These are phyloP conservation scores for Cladosporium halotolerans DNA, from an alignment of 2,329 filamentous ascomycete species.

Conservation along the genomic window DNA sequence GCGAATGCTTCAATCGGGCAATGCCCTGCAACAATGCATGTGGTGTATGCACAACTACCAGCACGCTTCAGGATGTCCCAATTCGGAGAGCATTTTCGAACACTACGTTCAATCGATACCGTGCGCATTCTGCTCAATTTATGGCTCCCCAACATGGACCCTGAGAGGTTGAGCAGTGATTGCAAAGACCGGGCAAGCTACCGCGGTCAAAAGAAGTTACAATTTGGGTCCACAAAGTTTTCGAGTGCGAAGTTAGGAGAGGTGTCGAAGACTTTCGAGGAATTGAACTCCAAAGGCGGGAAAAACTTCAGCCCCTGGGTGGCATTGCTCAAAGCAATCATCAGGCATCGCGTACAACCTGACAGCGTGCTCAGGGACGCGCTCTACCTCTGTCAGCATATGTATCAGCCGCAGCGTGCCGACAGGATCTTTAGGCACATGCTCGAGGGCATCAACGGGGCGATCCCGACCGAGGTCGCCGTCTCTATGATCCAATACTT, in stretches of 20 bases:
- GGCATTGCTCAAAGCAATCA: too few relatives aligned
- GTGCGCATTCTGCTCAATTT: conserved; percentile 13
- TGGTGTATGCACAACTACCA: conserved; percentile 6
- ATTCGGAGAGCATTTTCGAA: conserved; percentile 16
- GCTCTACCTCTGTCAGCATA: too few relatives aligned
- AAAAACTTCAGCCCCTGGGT: too few relatives aligned
- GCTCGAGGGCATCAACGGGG: conserved; percentile 5
- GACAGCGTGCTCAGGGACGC: too few relatives aligned
- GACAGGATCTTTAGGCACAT: background rate
- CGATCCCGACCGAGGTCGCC: conserved; percentile 13
- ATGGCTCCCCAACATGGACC: conserved; percentile 17
- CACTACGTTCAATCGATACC: conserved; percentile 7
- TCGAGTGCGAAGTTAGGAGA: too few relatives aligned
- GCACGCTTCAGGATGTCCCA: background rate
- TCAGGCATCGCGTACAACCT: too few relatives aligned
- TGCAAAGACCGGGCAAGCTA: too few relatives aligned
- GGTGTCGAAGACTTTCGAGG: too few relatives aligned
- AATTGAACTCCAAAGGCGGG: too few relatives aligned
- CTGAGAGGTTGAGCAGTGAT: background rate
- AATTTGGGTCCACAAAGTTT: too few relatives aligned
- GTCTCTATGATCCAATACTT: conserved; percentile 18
- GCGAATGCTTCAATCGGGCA: background rate
- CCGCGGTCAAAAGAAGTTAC: too few relatives aligned
- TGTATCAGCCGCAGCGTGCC: background rate
- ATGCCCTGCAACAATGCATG: background rate